These are phyloP conservation scores for Penicillium freii DNA, from an alignment of 2,329 filamentous ascomycete species.

Conservation along the genomic window DNA sequence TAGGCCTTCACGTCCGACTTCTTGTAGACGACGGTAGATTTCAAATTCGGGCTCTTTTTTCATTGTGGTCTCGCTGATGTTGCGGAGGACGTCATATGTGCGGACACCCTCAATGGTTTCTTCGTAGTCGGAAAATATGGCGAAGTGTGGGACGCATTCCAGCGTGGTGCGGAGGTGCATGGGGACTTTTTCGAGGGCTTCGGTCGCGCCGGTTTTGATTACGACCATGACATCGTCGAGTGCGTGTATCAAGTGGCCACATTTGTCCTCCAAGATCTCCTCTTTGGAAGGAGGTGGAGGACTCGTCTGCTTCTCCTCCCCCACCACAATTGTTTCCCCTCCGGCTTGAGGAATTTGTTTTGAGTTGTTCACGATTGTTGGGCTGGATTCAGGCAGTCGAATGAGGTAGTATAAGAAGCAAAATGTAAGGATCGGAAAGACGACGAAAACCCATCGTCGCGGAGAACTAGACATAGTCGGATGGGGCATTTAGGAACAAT, in stretches of 20 bases:
- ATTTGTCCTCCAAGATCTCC: slow-evolving; percentile 14
- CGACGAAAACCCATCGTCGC: slow-evolving; percentile 26
- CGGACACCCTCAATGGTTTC: slow-evolving; percentile 28
- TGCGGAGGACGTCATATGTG: slow-evolving; percentile 27
- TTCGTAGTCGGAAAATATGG: slow-evolving; percentile 32
- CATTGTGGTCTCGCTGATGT: slow-evolving; percentile 22
- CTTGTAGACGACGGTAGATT: slow-evolving; percentile 49
- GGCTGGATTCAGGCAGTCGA: slow-evolving; percentile 9
- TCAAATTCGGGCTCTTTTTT: slow-evolving; percentile 44
- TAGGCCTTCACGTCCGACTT: slow-evolving; percentile 42
- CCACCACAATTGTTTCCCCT: slow-evolving; percentile 1
- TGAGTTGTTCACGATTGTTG: slow-evolving; percentile 1
- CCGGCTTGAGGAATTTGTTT: slow-evolving; percentile 8
- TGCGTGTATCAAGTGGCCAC: slow-evolving; percentile 16
- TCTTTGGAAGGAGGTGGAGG: not conserved
- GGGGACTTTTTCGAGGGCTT: slow-evolving; percentile 29
- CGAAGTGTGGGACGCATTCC: slow-evolving; percentile 30
- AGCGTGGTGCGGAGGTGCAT: slow-evolving; percentile 30
- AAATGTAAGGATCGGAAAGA: slow-evolving; percentile 23
- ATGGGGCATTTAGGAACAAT: slow-evolving; percentile 1
- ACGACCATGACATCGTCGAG: slow-evolving; percentile 30
- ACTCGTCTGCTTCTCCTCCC: slow-evolving; percentile 6
- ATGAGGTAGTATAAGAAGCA: slow-evolving; percentile 20
- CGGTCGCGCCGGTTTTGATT: slow-evolving; percentile 31
- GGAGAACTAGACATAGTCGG: slow-evolving; percentile 21